phyloP scores from a whole-genome alignment of 2,329 filamentous ascomycete species.

The Botryosphaeria dothidea region DNA sequence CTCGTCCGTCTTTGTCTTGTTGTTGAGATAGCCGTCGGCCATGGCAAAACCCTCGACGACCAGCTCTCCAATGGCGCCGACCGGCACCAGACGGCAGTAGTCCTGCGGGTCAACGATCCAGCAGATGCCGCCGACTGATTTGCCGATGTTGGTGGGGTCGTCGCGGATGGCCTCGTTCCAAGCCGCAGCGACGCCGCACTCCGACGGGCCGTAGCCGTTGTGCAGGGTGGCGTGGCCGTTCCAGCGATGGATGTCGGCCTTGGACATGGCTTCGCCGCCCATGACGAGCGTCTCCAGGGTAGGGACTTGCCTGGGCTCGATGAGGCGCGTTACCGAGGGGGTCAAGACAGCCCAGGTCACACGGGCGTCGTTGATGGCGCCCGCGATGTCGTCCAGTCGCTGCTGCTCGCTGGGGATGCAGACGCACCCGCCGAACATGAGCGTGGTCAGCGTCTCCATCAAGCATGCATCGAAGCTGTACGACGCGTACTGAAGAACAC shows the following conservation, averaged over 20 bases:
- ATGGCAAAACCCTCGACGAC: conserved; percentile 37
- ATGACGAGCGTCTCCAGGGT: conserved; percentile 40
- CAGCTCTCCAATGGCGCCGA: conserved; percentile 36
- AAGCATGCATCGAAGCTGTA: conserved; percentile 34
- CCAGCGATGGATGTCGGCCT: conserved; percentile 23
- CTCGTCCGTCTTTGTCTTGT: conserved; percentile 31
- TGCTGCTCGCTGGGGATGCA: conserved; percentile 43
- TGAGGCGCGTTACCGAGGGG: conserved; percentile 38
- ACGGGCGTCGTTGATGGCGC: conserved; percentile 33
- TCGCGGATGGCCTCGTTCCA: conserved; percentile 9
- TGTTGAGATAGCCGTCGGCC: conserved; percentile 35
- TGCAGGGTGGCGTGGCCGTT: conserved; percentile 30
- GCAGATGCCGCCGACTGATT: background rate
- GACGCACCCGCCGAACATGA: conserved; percentile 42
- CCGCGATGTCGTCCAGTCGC: conserved; percentile 46
- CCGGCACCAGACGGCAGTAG: conserved; percentile 33
- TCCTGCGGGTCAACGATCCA: conserved; percentile 31
- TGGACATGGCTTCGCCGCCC: conserved; percentile 30
- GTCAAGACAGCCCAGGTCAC: conserved; percentile 37
- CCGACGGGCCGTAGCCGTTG: conserved; percentile 19
- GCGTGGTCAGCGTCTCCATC: conserved; percentile 35
- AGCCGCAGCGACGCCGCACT: conserved; percentile 38
- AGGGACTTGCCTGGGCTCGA: conserved; percentile 44
- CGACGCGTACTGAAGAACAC: conserved; percentile 30
- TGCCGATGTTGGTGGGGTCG: conserved; percentile 19